Conservation (phyloP, 1,139 yeast genomes). For the Suhomyces bokatorum region DNA sequence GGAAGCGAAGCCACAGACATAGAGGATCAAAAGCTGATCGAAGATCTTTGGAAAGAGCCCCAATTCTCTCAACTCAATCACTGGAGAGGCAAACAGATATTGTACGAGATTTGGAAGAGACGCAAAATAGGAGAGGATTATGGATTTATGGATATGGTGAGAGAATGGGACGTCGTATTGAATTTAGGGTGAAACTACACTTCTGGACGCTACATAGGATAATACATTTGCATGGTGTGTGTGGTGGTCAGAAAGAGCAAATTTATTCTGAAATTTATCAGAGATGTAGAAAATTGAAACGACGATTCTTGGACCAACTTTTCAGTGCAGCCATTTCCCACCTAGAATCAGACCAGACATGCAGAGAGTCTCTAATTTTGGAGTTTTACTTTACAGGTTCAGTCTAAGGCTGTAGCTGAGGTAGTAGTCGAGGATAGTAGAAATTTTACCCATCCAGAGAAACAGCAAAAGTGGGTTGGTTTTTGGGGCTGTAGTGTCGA, state of each 20-base stretch:
- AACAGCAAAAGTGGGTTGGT: no score
- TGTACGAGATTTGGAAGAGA: slow-evolving; percentile 54
- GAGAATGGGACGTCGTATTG: slow-evolving; percentile 53
- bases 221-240: not conserved
- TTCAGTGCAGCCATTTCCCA: no score
- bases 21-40: slow-evolving; percentile 29
- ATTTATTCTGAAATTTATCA: no score
- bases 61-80: slow-evolving; percentile 29
- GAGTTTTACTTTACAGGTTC: no score
- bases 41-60: slow-evolving; percentile 28
- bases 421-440: no score
- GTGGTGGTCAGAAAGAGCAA: not conserved
- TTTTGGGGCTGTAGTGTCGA: no score
- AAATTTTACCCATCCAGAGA: no score
- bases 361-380: no score
- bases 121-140: slow-evolving; percentile 41
- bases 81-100: slow-evolving; percentile 57
- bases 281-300: no score
- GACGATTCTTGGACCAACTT: no score
- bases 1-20: slow-evolving; percentile 43
- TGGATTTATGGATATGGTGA: slow-evolving; percentile 54
- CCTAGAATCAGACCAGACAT: no score
- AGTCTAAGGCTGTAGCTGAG: no score
- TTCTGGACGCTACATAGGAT: not conserved
- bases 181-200: slow-evolving; percentile 28